Evolutionary conservation across 192 early-diverging fungal species (phyloP).

Genomic region (Ambispora gerdemannii): DNA sequence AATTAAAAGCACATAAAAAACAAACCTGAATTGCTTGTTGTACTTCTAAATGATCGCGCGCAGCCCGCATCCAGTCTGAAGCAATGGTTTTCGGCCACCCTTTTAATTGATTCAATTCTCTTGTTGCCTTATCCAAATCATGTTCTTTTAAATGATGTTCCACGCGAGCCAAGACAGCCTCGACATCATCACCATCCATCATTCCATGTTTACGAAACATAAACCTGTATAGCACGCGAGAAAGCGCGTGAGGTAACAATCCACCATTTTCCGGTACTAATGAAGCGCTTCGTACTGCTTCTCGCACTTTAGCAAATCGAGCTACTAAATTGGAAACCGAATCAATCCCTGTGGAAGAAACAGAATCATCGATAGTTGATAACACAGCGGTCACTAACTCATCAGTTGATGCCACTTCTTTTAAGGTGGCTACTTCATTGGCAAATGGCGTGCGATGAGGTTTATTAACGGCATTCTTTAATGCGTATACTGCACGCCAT

Average conservation of each 20-base stretch:
- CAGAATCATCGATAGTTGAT: constrained; percentile 51
- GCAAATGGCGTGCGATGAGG: constrained; percentile 61
- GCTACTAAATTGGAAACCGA: constrained; percentile 63
- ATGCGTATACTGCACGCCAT: constrained; percentile 61
- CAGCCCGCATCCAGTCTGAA: constrained; percentile 81
- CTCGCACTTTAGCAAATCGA: constrained; percentile 67
- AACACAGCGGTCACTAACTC: constrained; percentile 61
- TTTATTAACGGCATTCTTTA: constrained; percentile 54
- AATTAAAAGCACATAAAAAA: constrained; percentile 15
- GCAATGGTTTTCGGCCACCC: constrained; percentile 89
- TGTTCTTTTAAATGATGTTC: constrained; percentile 69
- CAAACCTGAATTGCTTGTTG: constrained; percentile 82
- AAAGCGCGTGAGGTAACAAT: constrained; percentile 76
- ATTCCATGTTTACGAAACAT: constrained; percentile 85
- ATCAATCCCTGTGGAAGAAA: constrained; percentile 60
- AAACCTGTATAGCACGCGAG: constrained; percentile 64
- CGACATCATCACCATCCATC: constrained; percentile 81
- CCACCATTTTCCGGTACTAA: constrained; percentile 87
- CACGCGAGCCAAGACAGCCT: constrained; percentile 76
- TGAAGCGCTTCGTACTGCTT: constrained; percentile 70
- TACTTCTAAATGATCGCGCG: constrained; percentile 80
- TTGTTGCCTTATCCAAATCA: constrained; percentile 80
- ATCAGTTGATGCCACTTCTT: constrained; percentile 53
- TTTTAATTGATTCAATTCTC: constrained; percentile 89
- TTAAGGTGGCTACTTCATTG: constrained; percentile 64